Base-by-base conservation (phyloP, 345 rosid species). In the Populus pruinosa region DNA sequence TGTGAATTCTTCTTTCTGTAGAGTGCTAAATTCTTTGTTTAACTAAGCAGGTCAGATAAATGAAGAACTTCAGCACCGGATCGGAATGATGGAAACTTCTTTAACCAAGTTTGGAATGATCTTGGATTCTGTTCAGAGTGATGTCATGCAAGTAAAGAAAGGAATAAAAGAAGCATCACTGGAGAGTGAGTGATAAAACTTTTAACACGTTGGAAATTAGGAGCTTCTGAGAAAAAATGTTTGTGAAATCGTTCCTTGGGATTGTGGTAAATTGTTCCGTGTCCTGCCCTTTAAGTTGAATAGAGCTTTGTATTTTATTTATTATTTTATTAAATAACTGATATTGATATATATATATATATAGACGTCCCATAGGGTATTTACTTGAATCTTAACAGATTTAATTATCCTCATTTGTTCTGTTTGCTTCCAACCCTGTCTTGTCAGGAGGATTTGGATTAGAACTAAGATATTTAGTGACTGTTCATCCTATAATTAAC, bases 91-190 rank as follows among this genome's bases (percentile, higher is more conserved):
- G 79, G 98, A 92, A 83, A 89, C 93, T 82, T 91, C 95, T 69
- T 69, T 92, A 64, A 96, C 80, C 84, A 92, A 90, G 87, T 83
- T 88, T 78, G 91, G 91, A 55, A 92, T 89, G 89, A 88, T 90
- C 81, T 75, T 96, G 81, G 97, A 88, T 82, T 90, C 98, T 66
- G 82, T 92, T 79, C 94, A 94, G 87, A 87, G 86, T 74, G 93
- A 96, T 85, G 79, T 96, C 76, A 88, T 94, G 89, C 98, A 94
- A 86, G 87, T 87, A 73, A 90, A 87, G 78, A 89, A 83, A 83
- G 94, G 97, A 87, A 88, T 92, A 73, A 96, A 90, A 83, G 90
- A 96, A 86, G 81, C 86, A 33, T 80, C 84, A 62, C 77, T 91
- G 35, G 97, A 88, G 82, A 85, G 98, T 93, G 79, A 87, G 93